Conservation (phyloP, 2,329 filamentous ascomycete genomes). For the Fusarium scirpi region DNA sequence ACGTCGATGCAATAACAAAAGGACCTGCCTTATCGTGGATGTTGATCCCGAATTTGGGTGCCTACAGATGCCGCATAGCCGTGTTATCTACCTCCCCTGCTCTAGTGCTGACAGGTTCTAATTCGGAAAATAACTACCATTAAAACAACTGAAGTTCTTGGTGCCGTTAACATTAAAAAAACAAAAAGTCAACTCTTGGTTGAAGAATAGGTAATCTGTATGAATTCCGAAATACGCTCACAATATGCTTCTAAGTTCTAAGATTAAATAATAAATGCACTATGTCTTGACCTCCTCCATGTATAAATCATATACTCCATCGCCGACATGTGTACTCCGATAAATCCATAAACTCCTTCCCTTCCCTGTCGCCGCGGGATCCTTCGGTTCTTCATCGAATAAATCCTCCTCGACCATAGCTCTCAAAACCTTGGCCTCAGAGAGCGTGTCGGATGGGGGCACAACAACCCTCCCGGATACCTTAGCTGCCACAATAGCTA, state of each 20-base stretch:
- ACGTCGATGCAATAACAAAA: background rate
- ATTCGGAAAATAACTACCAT: background rate
- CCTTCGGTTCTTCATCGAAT: background rate
- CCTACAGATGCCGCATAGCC: background rate
- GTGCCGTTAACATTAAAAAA: background rate
- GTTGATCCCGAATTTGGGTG: background rate
- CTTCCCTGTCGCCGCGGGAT: background rate
- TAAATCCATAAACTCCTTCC: background rate
- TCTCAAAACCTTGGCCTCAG: constrained; percentile 4
- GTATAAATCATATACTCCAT: background rate
- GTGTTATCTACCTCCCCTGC: background rate
- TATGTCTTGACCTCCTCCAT: background rate
- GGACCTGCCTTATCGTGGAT: background rate
- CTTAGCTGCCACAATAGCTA: constrained; percentile 10
- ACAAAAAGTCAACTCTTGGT: background rate
- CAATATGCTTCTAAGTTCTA: background rate
- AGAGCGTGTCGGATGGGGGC: background rate
- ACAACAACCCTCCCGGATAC: constrained; percentile 11
- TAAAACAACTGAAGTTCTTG: background rate
- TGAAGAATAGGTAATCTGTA: background rate
- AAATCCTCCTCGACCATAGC: background rate
- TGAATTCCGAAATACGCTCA: background rate
- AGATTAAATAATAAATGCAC: background rate
- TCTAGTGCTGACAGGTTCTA: background rate
- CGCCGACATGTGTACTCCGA: background rate